phyloP scores from a whole-genome alignment of 2,329 filamentous ascomycete species.

The Fusarium guadeloupense region DNA sequence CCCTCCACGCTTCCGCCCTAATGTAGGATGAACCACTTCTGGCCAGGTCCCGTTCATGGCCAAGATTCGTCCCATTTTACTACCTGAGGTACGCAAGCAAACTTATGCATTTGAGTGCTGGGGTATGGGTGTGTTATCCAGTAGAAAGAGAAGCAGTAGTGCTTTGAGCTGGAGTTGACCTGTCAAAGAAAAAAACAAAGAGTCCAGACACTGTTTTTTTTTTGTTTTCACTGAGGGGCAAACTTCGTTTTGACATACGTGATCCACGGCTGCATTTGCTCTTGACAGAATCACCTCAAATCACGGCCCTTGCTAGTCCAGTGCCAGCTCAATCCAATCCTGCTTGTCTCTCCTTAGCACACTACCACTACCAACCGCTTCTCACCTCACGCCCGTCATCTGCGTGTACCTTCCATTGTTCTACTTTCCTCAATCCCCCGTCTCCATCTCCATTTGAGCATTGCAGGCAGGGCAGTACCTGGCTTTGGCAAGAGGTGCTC shows the following conservation, averaged over 20 bases:
- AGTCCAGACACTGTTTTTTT: slow-evolving; percentile 3
- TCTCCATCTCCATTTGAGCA: slow-evolving; percentile 20
- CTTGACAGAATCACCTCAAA: slow-evolving; percentile 21
- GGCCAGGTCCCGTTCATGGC: slow-evolving; percentile 41
- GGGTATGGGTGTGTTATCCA: slow-evolving; percentile 23
- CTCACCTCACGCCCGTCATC: slow-evolving; percentile 17
- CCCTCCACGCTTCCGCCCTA: slow-evolving; percentile 47
- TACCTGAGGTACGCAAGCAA: slow-evolving; percentile 29
- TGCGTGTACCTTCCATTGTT: slow-evolving; percentile 16
- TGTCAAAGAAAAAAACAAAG: slow-evolving; percentile 8
- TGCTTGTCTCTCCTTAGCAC: slow-evolving; percentile 15
- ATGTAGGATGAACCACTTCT: slow-evolving; percentile 48
- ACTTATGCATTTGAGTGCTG: slow-evolving; percentile 19
- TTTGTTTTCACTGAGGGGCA: slow-evolving; percentile 28
- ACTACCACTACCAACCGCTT: neutral
- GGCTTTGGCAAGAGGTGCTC: slow-evolving; percentile 2
- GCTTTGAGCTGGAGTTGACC: slow-evolving; percentile 9
- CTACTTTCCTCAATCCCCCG: slow-evolving; percentile 9
- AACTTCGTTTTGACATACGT: slow-evolving; percentile 30
- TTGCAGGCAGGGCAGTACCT: neutral
- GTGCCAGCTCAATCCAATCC: slow-evolving; percentile 11
- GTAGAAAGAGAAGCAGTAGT: neutral
- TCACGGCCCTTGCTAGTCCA: slow-evolving; percentile 25
- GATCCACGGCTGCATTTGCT: slow-evolving; percentile 33
- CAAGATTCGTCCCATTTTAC: slow-evolving; percentile 45